These are phyloP conservation scores for Drosera spatulata DNA, from an alignment of 179 eudicot species.

Conservation along the genomic window DNA sequence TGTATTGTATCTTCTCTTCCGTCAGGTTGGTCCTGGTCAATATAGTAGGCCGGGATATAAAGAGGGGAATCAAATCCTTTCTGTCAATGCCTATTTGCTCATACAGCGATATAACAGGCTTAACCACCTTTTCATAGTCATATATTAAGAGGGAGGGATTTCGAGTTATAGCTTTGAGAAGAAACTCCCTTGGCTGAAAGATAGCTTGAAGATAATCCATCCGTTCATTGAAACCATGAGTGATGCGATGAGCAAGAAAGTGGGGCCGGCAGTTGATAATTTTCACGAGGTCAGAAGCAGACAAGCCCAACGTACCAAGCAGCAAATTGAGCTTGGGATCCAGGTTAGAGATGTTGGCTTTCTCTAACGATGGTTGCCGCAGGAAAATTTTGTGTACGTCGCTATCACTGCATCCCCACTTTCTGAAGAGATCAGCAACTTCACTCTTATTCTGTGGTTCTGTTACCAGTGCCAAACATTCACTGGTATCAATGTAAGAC, in stretches of 20 bases:
- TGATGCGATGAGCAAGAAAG: conserved; percentile 27
- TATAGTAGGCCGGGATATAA: conserved; percentile 49
- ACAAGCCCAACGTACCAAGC: conserved; percentile 29
- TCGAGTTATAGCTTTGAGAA: conserved; percentile 41
- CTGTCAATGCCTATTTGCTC: conserved; percentile 41
- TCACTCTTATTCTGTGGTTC: conserved; percentile 3
- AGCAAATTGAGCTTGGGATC: conserved; percentile 44
- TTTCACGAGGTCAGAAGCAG: conserved; percentile 32
- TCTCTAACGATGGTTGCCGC: conserved; percentile 45
- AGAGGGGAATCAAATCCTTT: conserved; percentile 37
- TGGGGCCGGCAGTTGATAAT: conserved; percentile 53
- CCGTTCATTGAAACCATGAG: conserved; percentile 28
- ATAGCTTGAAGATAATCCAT: conserved; percentile 28
- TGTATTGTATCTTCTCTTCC: conserved; percentile 56
- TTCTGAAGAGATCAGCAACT: conserved; percentile 32
- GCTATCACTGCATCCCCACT: conserved; percentile 55
- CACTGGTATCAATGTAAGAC: background rate
- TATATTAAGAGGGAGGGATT: conserved; percentile 65
- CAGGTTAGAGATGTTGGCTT: conserved; percentile 15
- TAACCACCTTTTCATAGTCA: conserved; percentile 32
- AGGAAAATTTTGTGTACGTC: conserved; percentile 32
- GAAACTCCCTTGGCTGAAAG: conserved; percentile 44
- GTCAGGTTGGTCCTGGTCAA: conserved; percentile 34
- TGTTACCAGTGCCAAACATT: background rate
- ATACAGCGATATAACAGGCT: conserved; percentile 36